Base-by-base conservation (phyloP, 176 grass and related monocot genomes). In the Phoenix dactylifera region DNA sequence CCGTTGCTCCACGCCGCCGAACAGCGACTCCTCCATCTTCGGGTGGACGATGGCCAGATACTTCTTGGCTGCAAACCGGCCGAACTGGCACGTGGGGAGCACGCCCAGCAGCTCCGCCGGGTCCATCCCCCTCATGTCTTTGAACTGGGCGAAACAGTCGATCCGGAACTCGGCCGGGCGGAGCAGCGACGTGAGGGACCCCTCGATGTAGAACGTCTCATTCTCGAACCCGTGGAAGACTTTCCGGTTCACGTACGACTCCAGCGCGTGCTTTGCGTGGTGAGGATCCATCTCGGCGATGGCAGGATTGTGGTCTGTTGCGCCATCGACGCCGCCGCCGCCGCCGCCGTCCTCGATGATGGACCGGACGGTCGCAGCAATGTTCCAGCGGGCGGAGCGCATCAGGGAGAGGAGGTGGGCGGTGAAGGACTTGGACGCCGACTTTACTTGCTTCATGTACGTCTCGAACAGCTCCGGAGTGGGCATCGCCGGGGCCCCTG, bases 131-230 rank as follows among this genome's bases (percentile, higher is more conserved):
- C 81, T 78, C 93, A 97, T 97, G 81, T 97, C 93, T 0, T 72
- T 75, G 78, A 80, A 88, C 76, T 97, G 93, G 65, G 70, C 12
- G 76, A 85, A 86, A 59, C 76, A 81, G 44, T 82, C 84, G 7
- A 75, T 67, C 3, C 87, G 87, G 81, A 83, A 97, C 17, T 87
- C 87, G 4, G 75, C 72, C 16, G 93, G 93, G 58, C 88, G 79
- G 9, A 97, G 84, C 62, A 97, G 87, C 10, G 93, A 97, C 0
- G 87, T 84, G 26, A 97, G 93, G 10, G 93, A 97, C 1, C 93
- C 93, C 62, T 97, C 93, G 4, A 97, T 69, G 84, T 92, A 97
- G 81, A 97, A 97, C 7, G 93, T 87, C 75, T 97, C 93, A 32
- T 97, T 87, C 80, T 97, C 93, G 72, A 97, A 97, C 23, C 84